A percentile compares a stretch with the other conserved stretches of the same genome.
These are phyloP conservation scores for Starmerella tilneyi DNA, from an alignment of 805 yeast species.

Conservation along the genomic window DNA sequence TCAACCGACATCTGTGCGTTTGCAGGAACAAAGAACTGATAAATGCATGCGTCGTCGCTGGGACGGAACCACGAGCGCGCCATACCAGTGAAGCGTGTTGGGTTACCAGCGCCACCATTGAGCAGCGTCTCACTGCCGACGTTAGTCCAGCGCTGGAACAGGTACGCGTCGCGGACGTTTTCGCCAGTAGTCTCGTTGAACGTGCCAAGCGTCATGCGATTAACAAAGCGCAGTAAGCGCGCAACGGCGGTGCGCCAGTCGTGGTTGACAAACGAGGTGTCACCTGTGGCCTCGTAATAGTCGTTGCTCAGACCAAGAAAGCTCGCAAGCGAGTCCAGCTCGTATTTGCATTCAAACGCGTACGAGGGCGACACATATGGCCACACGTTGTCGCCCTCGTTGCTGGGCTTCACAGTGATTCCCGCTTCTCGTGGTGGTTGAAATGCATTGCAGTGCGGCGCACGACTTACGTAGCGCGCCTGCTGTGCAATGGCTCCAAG, in stretches of 20 bases:
- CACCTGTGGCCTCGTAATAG: slow-evolving; percentile 44
- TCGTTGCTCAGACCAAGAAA: slow-evolving; percentile 67
- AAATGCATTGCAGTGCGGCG: slow-evolving; percentile 86
- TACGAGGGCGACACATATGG: slow-evolving; percentile 61
- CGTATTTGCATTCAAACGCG: slow-evolving; percentile 86
- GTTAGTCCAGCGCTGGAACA: slow-evolving; percentile 63
- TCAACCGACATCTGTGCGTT: slow-evolving; percentile 68
- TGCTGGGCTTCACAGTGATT: slow-evolving; percentile 13
- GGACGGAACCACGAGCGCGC: slow-evolving; percentile 81
- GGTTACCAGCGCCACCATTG: slow-evolving; percentile 71
- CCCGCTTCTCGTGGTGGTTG: slow-evolving; percentile 57
- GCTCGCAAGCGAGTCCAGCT: slow-evolving; percentile 74
- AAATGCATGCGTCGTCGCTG: slow-evolving; percentile 75
- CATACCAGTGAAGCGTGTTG: slow-evolving; percentile 60
- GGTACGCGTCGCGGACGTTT: slow-evolving; percentile 43
- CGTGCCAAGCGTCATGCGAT: slow-evolving; percentile 31
- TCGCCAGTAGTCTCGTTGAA: slow-evolving; percentile 38
- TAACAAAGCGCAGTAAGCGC: slow-evolving; percentile 35
- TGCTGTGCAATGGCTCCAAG: slow-evolving; percentile 76
- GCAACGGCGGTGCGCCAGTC: slow-evolving; percentile 54
- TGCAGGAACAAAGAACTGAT: slow-evolving; percentile 75
- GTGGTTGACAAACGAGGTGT: slow-evolving; percentile 35
- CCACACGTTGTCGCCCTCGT: slow-evolving; percentile 43
- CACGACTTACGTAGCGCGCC: slow-evolving; percentile 46
- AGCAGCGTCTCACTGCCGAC: slow-evolving; percentile 75